Conservation (phyloP, 306 rosid genomes). For the Cucumis sativus region Cucumber_9930_V3 NC_026656.2:2415501-2416000, state of each 20-base stretch:
- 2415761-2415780: too few species aligned
- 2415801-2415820: conserved; percentile 6
- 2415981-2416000: conserved; percentile 67
- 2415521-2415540: too few species aligned
- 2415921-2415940: conserved; percentile 98
- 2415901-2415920: conserved; percentile 94
- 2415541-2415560: too few species aligned
- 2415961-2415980: conserved; percentile 85
- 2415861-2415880: conserved; percentile 44
- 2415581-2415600: too few species aligned
- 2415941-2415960: conserved; percentile 93
- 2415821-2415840: not conserved
- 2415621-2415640: too few species aligned
- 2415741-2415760: too few species aligned
- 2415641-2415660: too few species aligned
- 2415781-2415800: not conserved
- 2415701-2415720: not conserved
- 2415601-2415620: too few species aligned
- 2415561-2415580: too few species aligned
- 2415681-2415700: too few species aligned
- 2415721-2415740: not conserved
- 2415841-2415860: conserved; percentile 6
- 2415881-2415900: conserved; percentile 90
- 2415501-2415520: too few species aligned
- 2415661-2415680: too few species aligned